Evolutionary conservation across 2,329 filamentous ascomycete species (phyloP), one percentile per base, ranked within the genome.

Genomic region (Colletotrichum caudatum): DNA sequence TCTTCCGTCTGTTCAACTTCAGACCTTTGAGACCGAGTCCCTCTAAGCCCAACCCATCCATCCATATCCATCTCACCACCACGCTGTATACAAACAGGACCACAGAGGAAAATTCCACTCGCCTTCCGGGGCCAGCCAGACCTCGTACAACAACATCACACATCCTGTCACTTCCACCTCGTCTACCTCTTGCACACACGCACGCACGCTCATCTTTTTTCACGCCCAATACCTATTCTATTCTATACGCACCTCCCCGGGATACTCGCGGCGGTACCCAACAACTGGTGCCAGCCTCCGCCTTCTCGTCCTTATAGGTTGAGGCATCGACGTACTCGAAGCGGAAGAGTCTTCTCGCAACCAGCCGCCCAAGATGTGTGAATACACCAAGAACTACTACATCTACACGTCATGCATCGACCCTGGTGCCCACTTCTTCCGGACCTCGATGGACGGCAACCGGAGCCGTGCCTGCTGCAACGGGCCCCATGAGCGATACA

Each of bases 361-460:
- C 23, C 33, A 3, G 35, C 54, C 51, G 63, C 41, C 69, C 77
- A 83, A 37, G 71, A 89, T 90, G 88, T 90, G 88, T 78, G 85
- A 89, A 79, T 93, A 91, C 78, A 92, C 90, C 77, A 92, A 92
- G 77, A 93, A 93, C 81, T 94, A 91, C 80, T 93, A 93, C 81
- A 91, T 94, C 80, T 94, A 93, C 82, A 90, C 90, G 69, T 86
- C 88, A 54, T 94, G 92, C 77, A 81, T 86, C 68, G 90, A 93
- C 77, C 92, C 91, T 0, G 89, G 89, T 51, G 85, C 88, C 20
- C 92, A 94, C 80, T 93, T 93, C 81, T 91, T 92, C 79, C 86
- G 88, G 74, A 93, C 90, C 1, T 89, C 89, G 1, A 84, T 91
- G 64, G 92, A 94, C 76, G 91, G 91, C 67, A 88, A 84, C 78